phyloP scores from a whole-genome alignment of 257 asterid species.

The Solanum bulbocastanum region DNA sequence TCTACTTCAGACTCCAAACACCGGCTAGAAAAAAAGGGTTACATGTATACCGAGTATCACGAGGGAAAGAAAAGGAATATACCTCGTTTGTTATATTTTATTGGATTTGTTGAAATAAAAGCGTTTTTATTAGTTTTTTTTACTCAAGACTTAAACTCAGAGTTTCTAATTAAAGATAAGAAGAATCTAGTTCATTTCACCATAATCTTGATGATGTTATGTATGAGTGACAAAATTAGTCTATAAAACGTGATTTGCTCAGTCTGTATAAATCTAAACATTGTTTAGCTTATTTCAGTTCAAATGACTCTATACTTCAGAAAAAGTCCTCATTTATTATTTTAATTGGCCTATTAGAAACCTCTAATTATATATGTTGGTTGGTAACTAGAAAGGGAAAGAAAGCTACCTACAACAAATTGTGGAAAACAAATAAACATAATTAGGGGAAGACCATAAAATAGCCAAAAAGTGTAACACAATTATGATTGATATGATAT shows the following conservation, averaged over 20 bases:
- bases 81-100: too few relatives aligned
- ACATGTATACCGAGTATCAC: neutral
- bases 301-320: neutral
- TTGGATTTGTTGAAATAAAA: too few relatives aligned
- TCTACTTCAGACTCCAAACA: too few relatives aligned
- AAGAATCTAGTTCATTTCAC: neutral
- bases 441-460: neutral
- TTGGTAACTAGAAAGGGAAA: neutral
- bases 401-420: neutral
- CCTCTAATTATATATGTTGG: neutral
- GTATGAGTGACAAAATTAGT: neutral
- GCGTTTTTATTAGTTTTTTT: neutral
- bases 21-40: too few relatives aligned
- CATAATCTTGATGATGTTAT: neutral
- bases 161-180: neutral
- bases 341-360: neutral
- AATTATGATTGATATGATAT: neutral
- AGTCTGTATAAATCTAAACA: neutral
- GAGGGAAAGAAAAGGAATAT: neutral
- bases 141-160: accelerated
- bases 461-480: neutral
- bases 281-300: neutral
- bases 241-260: neutral
- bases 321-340: neutral
- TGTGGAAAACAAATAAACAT: neutral